Evolutionary conservation across 768 basidiomycete species (phyloP), one percentile per base, ranked within the genome.

Genomic region (Stropharia rugosoannulata): DNA sequence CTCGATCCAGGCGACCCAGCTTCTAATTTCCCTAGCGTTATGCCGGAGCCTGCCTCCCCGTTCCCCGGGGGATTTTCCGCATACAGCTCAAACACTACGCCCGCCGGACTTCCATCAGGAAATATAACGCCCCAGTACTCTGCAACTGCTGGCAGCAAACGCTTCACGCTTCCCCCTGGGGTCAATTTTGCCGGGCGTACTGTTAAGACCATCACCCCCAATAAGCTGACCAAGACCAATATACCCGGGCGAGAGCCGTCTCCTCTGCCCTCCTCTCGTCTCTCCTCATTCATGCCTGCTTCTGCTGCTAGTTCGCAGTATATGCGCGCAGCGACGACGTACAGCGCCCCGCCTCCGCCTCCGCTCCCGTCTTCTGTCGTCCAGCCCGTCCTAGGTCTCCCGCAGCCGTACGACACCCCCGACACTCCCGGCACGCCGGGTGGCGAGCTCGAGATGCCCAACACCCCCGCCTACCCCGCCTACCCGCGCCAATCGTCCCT

Each of bases 1-100:
- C 56, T 69, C 10, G 72, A 76, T 39, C 67, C 64, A 0, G 63
- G 66, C 1, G 75, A 75, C 42, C 68, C 73, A 4, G 59, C 65
- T 5, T 58, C 64, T 10, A 62, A 59, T 11, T 70, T 72, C 29
- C 70, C 71, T 60, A 82, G 64, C 46, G 81, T 76, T 7, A 76
- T 90, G 15, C 90, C 89, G 0, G 86, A 89, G 54, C 91, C 90
- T 9, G 79, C 90, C 2, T 90, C 92, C 0, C 92, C 92, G 0
- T 93, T 93, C 69, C 91, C 90, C 6, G 72, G 61, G 10, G 71
- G 54, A 22, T 27, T 48, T 18, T 44, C 62, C 29, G 66, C 73
- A 2, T 63, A 63, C 43, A 62, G 60, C 46, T 44, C 54, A 18
- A 60, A 54, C 53, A 55, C 56, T 3, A 62, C 63, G 22, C 59